Conservation (phyloP, 345 rosid genomes). For the Reutealis trisperma region DNA sequence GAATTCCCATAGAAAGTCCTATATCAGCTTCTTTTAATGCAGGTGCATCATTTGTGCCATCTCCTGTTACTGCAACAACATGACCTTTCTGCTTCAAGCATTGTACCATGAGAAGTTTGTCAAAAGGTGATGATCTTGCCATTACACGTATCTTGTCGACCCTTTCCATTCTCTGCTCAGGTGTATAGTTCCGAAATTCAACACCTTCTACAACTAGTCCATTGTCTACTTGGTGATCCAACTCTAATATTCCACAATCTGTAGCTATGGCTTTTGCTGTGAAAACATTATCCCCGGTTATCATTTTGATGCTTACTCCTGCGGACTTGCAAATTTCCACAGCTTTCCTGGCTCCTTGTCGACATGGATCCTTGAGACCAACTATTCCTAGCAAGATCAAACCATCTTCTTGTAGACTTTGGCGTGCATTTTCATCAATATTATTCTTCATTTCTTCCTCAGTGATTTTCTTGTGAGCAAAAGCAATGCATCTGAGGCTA, state of each 20-base stretch:
- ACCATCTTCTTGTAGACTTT: conserved; percentile 22
- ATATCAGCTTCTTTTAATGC: conserved; percentile 34
- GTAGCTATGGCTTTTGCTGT: conserved; percentile 35
- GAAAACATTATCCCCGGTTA: conserved; percentile 30
- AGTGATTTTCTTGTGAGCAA: conserved; percentile 22
- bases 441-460: conserved; percentile 1
- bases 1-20: conserved; percentile 36
- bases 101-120: conserved; percentile 32
- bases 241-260: conserved; percentile 30
- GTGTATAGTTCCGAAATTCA: conserved; percentile 29
- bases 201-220: conserved; percentile 25
- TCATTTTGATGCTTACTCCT: conserved; percentile 32
- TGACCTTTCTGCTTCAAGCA: conserved; percentile 28
- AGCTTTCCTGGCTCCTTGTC: conserved; percentile 30
- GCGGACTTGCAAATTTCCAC: conserved; percentile 28
- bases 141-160: conserved; percentile 28
- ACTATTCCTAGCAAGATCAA: conserved; percentile 29
- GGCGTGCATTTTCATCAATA: background rate
- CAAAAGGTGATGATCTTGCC: conserved; percentile 35
- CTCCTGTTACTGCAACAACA: conserved; percentile 37
- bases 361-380: conserved; percentile 35
- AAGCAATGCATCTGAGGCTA: conserved; percentile 38
- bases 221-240: background rate
- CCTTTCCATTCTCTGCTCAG: conserved; percentile 25
- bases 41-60: conserved; percentile 36